A percentile compares a stretch with the other conserved stretches of the same genome.
Evolutionary conservation across 495 filamentous ascomycete genomes (phyloP).

Genomic region (Hypoxylon fuscum): DNA sequence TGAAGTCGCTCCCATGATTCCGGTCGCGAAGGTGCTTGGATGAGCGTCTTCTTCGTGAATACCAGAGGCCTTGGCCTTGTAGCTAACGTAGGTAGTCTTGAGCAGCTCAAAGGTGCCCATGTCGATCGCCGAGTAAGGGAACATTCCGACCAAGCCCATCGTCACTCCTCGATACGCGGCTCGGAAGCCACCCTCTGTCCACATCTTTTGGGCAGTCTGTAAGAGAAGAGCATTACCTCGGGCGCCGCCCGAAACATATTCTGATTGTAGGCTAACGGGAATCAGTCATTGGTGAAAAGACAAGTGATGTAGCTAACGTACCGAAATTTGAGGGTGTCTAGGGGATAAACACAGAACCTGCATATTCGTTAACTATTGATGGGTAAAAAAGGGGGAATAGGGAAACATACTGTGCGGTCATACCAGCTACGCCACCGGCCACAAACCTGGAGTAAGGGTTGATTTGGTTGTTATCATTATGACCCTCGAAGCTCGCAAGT

Average conservation of each 20-base stretch:
- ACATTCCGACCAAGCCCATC: constrained; percentile 93
- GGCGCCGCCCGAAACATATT: constrained; percentile 84
- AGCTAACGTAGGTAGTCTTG: constrained; percentile 74
- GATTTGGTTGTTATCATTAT: constrained; percentile 80
- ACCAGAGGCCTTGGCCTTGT: constrained; percentile 72
- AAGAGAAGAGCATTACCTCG: constrained; percentile 86
- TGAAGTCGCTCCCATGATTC: constrained; percentile 84
- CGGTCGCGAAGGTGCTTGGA: constrained; percentile 79
- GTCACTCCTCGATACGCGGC: constrained; percentile 92
- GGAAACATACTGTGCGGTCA: constrained; percentile 82
- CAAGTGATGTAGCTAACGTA: constrained; percentile 50
- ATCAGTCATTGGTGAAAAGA: constrained; percentile 22
- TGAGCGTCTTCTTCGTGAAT: constrained; percentile 84
- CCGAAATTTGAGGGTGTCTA: constrained; percentile 95
- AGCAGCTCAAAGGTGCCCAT: constrained; percentile 93
- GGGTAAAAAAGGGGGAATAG: constrained; percentile 6
- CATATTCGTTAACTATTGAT: constrained; percentile 23
- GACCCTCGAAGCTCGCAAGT: constrained; percentile 87
- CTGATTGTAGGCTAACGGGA: constrained; percentile 82
- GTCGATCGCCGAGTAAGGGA: constrained; percentile 97
- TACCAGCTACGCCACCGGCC: constrained; percentile 88
- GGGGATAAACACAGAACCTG: constrained; percentile 91
- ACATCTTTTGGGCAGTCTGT: constrained; percentile 85
- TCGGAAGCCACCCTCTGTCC: constrained; percentile 72
- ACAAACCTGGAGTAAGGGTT: constrained; percentile 86